phyloP scores from a whole-genome alignment of 1,139 yeast genomes.

The Kurtzmaniella natalensis region DNA sequence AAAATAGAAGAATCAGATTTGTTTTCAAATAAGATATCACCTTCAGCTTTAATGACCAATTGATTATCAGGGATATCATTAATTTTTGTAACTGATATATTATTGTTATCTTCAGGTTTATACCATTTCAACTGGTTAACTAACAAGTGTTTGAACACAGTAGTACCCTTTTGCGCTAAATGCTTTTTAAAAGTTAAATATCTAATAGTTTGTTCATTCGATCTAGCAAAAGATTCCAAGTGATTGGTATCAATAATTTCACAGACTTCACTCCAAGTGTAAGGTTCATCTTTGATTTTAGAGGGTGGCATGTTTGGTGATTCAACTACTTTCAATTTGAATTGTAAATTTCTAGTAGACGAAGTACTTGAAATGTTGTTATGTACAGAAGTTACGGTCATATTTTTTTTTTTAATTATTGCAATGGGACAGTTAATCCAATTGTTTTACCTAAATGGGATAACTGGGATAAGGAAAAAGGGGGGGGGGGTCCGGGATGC shows the following conservation, averaged over 20 bases:
- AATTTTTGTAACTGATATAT: slow-evolving; percentile 10
- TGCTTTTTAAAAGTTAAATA: slow-evolving; percentile 32
- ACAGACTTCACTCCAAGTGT: slow-evolving; percentile 32
- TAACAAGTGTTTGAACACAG: slow-evolving; percentile 35
- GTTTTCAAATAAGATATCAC: slow-evolving; percentile 16
- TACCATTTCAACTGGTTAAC: slow-evolving; percentile 35
- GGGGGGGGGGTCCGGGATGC: too few relatives aligned
- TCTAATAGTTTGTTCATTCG: slow-evolving; percentile 25
- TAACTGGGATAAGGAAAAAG: too few relatives aligned
- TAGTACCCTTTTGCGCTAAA: slow-evolving; percentile 20
- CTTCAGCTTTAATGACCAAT: slow-evolving; percentile 17
- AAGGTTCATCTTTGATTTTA: slow-evolving; percentile 29
- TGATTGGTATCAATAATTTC: slow-evolving; percentile 28
- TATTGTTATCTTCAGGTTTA: slow-evolving; percentile 13
- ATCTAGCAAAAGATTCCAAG: slow-evolving; percentile 39
- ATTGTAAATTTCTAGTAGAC: slow-evolving; percentile 3
- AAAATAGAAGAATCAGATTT: slow-evolving; percentile 27
- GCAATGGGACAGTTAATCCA: too few relatives aligned
- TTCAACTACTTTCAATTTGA: slow-evolving; percentile 22
- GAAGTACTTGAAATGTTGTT: too few relatives aligned
- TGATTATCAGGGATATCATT: slow-evolving; percentile 21
- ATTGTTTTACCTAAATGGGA: too few relatives aligned
- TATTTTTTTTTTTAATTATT: neutral
- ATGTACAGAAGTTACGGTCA: slow-evolving; percentile 1
- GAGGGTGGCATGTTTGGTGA: slow-evolving; percentile 40